Conservation (phyloP, 805 yeast genomes). For the Lipomyces oligophaga region DNA sequence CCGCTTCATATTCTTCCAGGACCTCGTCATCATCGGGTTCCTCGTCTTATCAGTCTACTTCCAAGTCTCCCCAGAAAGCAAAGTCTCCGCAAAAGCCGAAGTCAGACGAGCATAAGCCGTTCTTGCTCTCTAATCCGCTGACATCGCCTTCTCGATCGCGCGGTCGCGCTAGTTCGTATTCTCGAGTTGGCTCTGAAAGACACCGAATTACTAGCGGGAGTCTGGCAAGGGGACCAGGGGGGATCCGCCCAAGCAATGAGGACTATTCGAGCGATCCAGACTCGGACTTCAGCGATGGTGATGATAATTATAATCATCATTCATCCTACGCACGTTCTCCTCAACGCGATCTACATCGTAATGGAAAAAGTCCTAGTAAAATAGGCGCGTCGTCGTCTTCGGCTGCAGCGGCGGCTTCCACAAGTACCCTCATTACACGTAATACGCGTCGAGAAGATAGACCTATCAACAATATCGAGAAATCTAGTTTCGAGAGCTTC, state of each 20-base stretch:
- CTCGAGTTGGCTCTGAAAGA: background rate
- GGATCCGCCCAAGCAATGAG: background rate
- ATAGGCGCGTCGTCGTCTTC: constrained; percentile 3
- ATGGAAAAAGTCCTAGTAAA: constrained; percentile 3
- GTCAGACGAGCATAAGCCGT: too few relatives aligned
- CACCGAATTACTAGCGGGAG: background rate
- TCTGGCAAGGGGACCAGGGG: background rate
- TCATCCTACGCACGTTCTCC: constrained; percentile 5
- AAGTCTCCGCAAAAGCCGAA: too few relatives aligned
- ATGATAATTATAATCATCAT: background rate
- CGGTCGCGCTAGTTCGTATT: constrained; percentile 1
- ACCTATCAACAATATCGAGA: too few relatives aligned
- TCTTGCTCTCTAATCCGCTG: background rate
- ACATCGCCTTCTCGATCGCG: background rate
- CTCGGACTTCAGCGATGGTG: background rate
- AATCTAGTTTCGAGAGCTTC: too few relatives aligned
- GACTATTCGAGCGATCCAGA: background rate
- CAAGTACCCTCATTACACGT: background rate
- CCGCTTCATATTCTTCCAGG: background rate
- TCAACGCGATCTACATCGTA: constrained; percentile 4
- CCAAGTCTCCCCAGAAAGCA: background rate
- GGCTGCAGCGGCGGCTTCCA: background rate
- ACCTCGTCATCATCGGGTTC: background rate
- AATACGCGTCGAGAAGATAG: too few relatives aligned
- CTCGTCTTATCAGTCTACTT: background rate